These are phyloP conservation scores for Kalanchoe fedtschenkoi DNA, from an alignment of 164 flowering plant species.

Conservation along the genomic window DNA sequence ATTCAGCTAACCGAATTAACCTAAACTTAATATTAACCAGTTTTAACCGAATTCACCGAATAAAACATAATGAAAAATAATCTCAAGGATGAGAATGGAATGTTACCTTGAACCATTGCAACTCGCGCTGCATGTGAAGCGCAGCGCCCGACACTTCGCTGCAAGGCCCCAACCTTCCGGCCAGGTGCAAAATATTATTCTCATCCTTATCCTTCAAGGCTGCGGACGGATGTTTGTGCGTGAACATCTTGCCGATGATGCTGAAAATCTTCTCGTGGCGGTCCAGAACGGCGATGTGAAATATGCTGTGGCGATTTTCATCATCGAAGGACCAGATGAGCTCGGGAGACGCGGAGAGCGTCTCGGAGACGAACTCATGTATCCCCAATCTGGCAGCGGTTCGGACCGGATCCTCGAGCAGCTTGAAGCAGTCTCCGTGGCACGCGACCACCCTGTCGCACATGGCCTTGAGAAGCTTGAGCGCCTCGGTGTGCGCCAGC, in stretches of 20 bases:
- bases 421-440: background rate
- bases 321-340: constrained; percentile 4
- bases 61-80: too few relatives aligned
- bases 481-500: constrained; percentile 5
- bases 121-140: constrained; percentile 9
- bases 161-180: constrained; percentile 4
- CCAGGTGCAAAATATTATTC: constrained; percentile 11
- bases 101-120: constrained; percentile 9
- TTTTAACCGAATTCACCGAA: too few relatives aligned
- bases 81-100: too few relatives aligned
- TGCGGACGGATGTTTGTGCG: background rate
- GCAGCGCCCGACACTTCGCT: constrained; percentile 7
- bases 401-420: background rate
- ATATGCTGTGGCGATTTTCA: background rate
- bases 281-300: background rate
- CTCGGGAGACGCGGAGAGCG: background rate
- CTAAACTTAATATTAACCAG: too few relatives aligned
- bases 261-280: constrained; percentile 7
- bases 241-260: background rate
- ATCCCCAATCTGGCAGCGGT: constrained; percentile 7
- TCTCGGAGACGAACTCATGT: constrained; percentile 6
- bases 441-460: background rate
- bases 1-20: too few relatives aligned
- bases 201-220: background rate
- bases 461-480: constrained; percentile 4